phyloP scores from a whole-genome alignment of 1,284 basidiomycete genomes.

The Ganoderma meredithae region DNA sequence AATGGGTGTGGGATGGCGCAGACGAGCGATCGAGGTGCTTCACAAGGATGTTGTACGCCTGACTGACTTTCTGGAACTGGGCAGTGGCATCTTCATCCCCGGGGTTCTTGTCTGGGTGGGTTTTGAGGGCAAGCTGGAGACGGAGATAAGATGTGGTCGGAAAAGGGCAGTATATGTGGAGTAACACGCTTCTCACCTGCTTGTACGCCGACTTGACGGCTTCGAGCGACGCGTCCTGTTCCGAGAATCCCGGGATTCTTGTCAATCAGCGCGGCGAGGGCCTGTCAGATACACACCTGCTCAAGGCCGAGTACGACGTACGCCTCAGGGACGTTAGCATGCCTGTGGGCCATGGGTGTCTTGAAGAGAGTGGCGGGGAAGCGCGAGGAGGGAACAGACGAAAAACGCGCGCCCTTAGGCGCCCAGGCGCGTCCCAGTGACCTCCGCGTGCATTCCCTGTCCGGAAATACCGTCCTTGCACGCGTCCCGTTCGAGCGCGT shows the following conservation, averaged over 20 bases:
- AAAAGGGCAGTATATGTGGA: not conserved
- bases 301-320: constrained; percentile 66
- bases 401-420: constrained; percentile 29
- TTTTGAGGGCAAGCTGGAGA: constrained; percentile 65
- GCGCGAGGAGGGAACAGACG: constrained; percentile 12
- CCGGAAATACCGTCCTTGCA: not conserved
- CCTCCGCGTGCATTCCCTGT: not conserved
- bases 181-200: constrained; percentile 50
- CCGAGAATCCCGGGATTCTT: constrained; percentile 7
- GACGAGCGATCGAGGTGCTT: constrained; percentile 57
- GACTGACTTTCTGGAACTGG: constrained; percentile 71
- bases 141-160: constrained; percentile 8
- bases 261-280: not conserved
- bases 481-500: not conserved
- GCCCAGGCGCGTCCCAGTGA: constrained; percentile 30
- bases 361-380: constrained; percentile 2
- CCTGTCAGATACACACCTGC: constrained; percentile 39
- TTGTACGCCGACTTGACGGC: constrained; percentile 71
- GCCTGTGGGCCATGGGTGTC: constrained; percentile 45
- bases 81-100: constrained; percentile 67
- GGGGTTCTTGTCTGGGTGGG: constrained; percentile 80
- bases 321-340: constrained; percentile 53
- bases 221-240: constrained; percentile 67
- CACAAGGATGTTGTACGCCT: constrained; percentile 68
- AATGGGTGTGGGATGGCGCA: constrained; percentile 35